Percentiles rank a stretch among this genome's conserved stretches.
Evolutionary conservation across 257 asterid species (phyloP).

Genomic region (Jaltomata sinuosa): DNA sequence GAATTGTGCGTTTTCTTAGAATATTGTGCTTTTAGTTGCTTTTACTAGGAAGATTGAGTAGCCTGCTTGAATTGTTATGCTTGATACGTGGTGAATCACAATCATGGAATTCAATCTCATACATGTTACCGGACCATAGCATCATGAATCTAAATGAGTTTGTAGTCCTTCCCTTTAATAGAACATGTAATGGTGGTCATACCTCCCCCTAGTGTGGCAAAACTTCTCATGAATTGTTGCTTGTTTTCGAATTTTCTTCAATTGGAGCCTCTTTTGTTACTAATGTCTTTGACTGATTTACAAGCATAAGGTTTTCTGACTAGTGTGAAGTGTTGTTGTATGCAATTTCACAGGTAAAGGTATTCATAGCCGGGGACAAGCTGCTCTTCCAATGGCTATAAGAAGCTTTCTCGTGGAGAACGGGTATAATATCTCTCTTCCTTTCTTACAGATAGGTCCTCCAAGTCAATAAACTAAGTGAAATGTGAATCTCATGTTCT

Average conservation of each 20-base stretch:
- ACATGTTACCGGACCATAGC: neutral
- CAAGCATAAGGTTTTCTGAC: neutral
- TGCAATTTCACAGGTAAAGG: conserved; percentile 56
- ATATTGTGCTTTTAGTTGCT: neutral
- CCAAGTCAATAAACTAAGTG: neutral
- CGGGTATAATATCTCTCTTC: conserved; percentile 22
- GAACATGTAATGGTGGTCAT: neutral
- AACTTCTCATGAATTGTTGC: neutral
- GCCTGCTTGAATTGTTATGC: neutral
- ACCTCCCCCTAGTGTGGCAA: neutral
- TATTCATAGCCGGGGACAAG: conserved; percentile 70
- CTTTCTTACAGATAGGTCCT: neutral
- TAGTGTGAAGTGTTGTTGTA: neutral
- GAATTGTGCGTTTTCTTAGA: neutral
- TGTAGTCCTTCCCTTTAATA: neutral
- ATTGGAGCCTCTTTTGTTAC: neutral
- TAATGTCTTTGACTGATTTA: neutral
- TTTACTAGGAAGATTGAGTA: neutral
- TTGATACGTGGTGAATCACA: neutral
- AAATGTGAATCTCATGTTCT: neutral
- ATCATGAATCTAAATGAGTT: neutral
- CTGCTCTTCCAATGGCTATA: conserved; percentile 68
- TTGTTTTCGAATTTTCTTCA: neutral
- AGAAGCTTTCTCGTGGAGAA: conserved; percentile 65
- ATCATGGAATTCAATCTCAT: neutral